A percentile compares a stretch with the other conserved stretches of the same genome.
Conservation (phyloP, 2,329 filamentous ascomycete genomes). For the Ophiostoma perfectum region DNA sequence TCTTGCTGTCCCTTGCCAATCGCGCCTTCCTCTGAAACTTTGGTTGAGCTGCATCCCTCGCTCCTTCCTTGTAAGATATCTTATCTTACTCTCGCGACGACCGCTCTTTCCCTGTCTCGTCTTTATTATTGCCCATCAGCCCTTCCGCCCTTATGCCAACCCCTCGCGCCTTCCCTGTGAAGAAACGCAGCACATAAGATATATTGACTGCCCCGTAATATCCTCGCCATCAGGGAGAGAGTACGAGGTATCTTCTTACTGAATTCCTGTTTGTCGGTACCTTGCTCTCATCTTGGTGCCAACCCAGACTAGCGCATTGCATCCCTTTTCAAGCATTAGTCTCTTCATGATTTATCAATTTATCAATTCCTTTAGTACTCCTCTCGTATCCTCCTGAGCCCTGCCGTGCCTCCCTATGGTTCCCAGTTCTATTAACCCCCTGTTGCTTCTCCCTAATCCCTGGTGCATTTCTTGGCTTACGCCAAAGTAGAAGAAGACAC, state of each 20-base stretch:
- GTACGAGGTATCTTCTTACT: background rate
- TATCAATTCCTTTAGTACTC: background rate
- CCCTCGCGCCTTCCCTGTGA: background rate
- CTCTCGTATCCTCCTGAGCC: background rate
- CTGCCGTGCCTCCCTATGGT: background rate
- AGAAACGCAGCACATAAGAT: background rate
- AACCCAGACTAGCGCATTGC: background rate
- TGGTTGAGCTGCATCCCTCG: background rate
- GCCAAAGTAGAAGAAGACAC: slow-evolving; percentile 9
- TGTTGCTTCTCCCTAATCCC: background rate
- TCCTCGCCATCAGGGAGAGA: background rate
- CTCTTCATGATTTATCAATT: background rate
- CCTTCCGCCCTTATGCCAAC: background rate
- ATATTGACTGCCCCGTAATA: background rate
- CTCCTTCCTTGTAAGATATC: background rate
- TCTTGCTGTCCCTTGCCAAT: slow-evolving; percentile 1
- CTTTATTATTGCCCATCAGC: background rate
- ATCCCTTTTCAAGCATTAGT: background rate
- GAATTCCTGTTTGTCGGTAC: slow-evolving; percentile 3
- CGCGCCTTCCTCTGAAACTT: background rate
- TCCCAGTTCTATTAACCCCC: background rate
- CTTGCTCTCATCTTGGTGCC: slow-evolving; percentile 2
- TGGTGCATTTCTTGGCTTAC: slow-evolving; percentile 10
- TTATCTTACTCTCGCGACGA: too few species aligned
- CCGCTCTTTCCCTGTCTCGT: background rate